Conservation (phyloP, 1,284 basidiomycete genomes). For the Leccinum subspadiceum region DNA sequence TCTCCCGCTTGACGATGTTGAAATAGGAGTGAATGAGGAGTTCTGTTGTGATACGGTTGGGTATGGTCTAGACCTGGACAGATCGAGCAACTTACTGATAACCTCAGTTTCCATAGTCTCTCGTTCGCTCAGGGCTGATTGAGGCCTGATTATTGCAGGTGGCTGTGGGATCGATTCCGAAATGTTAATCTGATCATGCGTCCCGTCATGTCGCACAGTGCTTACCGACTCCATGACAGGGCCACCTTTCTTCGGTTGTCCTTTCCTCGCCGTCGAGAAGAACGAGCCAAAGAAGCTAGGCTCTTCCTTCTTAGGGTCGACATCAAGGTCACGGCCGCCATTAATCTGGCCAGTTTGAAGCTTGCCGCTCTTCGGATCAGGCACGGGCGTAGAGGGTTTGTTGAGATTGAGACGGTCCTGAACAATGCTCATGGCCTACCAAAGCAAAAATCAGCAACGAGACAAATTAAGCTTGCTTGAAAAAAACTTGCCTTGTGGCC, state of each 20-base stretch:
- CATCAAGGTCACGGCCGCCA: conserved; percentile 92
- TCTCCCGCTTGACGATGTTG: conserved; percentile 97
- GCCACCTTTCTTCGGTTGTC: conserved; percentile 64
- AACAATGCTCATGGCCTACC: conserved; percentile 86
- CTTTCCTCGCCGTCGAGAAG: conserved; percentile 79
- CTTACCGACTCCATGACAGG: conserved; percentile 78
- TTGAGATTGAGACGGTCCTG: conserved; percentile 79
- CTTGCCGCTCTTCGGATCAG: conserved; percentile 73
- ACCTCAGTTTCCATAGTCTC: conserved; percentile 99
- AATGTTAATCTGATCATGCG: neutral
- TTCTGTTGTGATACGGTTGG: conserved; percentile 47
- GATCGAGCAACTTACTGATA: conserved; percentile 76
- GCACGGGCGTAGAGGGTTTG: conserved; percentile 61
- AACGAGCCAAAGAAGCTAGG: conserved; percentile 95
- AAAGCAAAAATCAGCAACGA: conserved; percentile 6
- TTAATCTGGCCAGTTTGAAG: conserved; percentile 67
- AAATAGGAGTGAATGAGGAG: conserved; percentile 92
- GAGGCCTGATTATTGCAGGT: conserved; percentile 88
- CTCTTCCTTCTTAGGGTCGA: conserved; percentile 86
- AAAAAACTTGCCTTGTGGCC: conserved; percentile 73
- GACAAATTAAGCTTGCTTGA: neutral
- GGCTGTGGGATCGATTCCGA: conserved; percentile 44
- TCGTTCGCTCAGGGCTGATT: conserved; percentile 89
- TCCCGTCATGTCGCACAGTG: neutral
- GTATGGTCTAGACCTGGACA: neutral